A percentile compares a stretch with the other conserved stretches of the same genome.
Conservation (phyloP, 2,329 filamentous ascomycete species). For the Curvularia verruculosa region DNA sequence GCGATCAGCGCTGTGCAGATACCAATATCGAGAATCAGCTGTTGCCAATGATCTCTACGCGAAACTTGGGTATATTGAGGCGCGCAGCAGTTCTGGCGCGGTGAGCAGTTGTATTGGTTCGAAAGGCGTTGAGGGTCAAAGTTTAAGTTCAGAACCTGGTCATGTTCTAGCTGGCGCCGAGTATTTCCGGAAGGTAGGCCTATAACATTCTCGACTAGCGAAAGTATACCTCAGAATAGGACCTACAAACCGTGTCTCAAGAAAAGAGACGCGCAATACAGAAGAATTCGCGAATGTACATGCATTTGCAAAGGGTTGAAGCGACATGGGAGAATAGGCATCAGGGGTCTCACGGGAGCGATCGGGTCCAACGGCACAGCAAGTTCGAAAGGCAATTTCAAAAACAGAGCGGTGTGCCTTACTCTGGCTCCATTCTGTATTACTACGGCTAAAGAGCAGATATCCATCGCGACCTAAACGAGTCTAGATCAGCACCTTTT, state of each 20-base stretch:
- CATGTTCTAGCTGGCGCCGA: neutral
- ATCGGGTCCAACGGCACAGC: neutral
- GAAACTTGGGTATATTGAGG: neutral
- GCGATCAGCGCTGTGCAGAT: neutral
- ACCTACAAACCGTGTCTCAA: neutral
- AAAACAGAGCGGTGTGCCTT: neutral
- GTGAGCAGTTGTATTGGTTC: neutral
- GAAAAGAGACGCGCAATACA: neutral
- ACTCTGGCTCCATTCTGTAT: neutral
- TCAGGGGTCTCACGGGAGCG: neutral
- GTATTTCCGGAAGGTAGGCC: neutral
- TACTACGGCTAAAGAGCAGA: neutral
- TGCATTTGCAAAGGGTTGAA: neutral
- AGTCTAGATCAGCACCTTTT: neutral
- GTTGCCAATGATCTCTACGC: no score
- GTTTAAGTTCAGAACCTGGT: neutral
- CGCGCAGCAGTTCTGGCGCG: neutral
- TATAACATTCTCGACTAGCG: neutral
- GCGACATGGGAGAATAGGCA: neutral
- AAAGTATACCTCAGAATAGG: neutral
- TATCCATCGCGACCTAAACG: neutral
- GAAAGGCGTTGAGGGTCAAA: neutral
- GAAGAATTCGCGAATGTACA: neutral
- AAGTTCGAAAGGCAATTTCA: neutral
- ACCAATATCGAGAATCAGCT: neutral